Conservation (phyloP, 257 asterid genomes). For the Gentiana straminea region DNA sequence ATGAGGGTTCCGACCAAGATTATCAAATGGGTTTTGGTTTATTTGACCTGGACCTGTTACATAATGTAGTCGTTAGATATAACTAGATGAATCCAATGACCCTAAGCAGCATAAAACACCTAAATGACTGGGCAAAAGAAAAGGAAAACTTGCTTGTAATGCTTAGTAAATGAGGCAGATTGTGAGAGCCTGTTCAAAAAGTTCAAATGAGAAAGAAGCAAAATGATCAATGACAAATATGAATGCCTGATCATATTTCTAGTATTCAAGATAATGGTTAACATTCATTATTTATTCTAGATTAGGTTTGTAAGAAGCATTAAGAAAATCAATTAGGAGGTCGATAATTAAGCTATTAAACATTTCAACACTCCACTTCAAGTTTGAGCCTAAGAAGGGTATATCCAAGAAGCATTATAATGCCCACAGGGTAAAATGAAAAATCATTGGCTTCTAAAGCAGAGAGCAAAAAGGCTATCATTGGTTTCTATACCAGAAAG, state of each 20-base stretch:
- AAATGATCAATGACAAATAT: not conserved
- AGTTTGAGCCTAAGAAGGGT: no score
- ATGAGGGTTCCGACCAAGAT: not conserved
- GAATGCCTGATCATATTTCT: not conserved
- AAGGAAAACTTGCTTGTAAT: constrained; percentile 31
- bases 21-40: not conserved
- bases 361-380: no score
- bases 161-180: constrained; percentile 60
- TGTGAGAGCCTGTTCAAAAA: constrained; percentile 35
- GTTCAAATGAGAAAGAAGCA: constrained; percentile 1
- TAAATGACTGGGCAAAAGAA: not conserved
- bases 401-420: no score
- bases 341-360: no score
- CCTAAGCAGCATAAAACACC: not conserved
- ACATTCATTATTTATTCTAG: no score
- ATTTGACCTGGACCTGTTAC: constrained; percentile 8
- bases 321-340: no score
- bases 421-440: no score
- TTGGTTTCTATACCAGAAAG: no score
- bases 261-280: no score
- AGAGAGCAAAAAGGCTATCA: no score
- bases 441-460: no score
- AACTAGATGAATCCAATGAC: constrained; percentile 1
- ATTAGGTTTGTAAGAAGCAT: no score
- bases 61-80: not conserved